phyloP scores from a whole-genome alignment of 1,284 basidiomycete genomes.

The Sphagnurus paluster region DNA sequence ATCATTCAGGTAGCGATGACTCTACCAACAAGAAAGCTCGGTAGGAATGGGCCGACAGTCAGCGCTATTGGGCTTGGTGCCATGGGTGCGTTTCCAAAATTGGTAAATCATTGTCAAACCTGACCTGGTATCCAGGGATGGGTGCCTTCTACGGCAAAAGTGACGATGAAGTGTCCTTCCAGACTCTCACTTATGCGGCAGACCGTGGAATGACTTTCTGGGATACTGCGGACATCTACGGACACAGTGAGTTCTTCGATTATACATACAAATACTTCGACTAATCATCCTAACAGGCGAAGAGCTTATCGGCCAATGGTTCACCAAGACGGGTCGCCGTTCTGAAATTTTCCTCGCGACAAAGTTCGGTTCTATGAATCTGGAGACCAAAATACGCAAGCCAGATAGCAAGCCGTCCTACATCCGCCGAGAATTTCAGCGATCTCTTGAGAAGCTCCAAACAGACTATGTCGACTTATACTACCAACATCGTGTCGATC shows the following conservation, averaged over 20 bases:
- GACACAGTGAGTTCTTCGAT: not conserved
- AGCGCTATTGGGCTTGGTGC: conserved; percentile 27
- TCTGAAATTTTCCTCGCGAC: conserved; percentile 32
- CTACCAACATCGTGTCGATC: conserved; percentile 40
- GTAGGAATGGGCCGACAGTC: conserved; percentile 25
- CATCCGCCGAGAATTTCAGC: conserved; percentile 25
- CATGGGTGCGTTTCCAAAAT: conserved; percentile 20
- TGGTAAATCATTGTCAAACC: conserved; percentile 4
- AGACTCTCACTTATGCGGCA: conserved; percentile 22
- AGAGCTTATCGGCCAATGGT: conserved; percentile 27
- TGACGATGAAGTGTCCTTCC: conserved; percentile 22
- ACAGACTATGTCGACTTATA: conserved; percentile 37
- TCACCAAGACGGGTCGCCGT: conserved; percentile 27
- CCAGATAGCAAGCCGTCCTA: conserved; percentile 27
- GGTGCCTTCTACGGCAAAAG: conserved; percentile 25
- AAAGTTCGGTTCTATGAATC: conserved; percentile 30
- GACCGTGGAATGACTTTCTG: conserved; percentile 27
- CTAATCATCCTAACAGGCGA: conserved; percentile 20
- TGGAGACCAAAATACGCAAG: conserved; percentile 6
- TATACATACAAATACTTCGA: not conserved
- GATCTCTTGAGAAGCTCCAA: conserved; percentile 22
- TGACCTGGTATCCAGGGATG: conserved; percentile 16
- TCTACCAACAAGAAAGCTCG: conserved; percentile 24
- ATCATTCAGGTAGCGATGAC: no score
- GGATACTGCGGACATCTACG: conserved; percentile 28